Conservation (phyloP, 2,329 filamentous ascomycete genomes). For the Emmonsiellopsis sp. region DNA sequence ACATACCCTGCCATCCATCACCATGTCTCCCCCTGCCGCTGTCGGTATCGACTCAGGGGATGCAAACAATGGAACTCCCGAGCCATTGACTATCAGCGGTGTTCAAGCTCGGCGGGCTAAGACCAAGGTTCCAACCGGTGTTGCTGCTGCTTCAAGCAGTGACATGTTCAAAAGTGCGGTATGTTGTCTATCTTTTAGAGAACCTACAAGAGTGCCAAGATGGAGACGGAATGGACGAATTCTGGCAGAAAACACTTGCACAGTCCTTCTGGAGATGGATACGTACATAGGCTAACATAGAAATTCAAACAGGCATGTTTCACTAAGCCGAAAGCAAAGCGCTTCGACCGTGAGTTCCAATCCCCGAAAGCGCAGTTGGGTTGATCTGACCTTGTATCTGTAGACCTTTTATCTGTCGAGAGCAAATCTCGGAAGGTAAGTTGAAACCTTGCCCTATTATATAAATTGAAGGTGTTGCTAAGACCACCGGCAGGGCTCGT, state of each 20-base stretch:
- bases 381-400: slow-evolving; percentile 2
- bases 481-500: slow-evolving; percentile 44
- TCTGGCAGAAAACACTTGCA: too few species aligned
- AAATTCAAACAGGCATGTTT: slow-evolving; percentile 22
- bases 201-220: not conserved
- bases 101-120: slow-evolving; percentile 60
- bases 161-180: slow-evolving; percentile 75
- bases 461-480: not conserved
- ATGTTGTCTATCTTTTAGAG: slow-evolving; percentile 18
- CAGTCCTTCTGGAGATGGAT: too few species aligned
- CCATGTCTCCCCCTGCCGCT: slow-evolving; percentile 3
- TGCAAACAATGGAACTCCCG: not conserved
- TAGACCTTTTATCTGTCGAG: slow-evolving; percentile 53
- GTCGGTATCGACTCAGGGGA: not conserved
- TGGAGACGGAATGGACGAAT: not conserved
- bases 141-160: slow-evolving; percentile 67
- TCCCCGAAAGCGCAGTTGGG: not conserved
- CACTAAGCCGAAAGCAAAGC: slow-evolving; percentile 65
- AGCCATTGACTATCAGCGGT: slow-evolving; percentile 52
- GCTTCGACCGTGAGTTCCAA: slow-evolving; percentile 67
- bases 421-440: slow-evolving; percentile 40
- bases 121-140: slow-evolving; percentile 62
- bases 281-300: not conserved
- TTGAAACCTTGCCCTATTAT: slow-evolving; percentile 18
- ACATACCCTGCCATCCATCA: not conserved